Base-by-base conservation (phyloP, 148 eudicot genomes). In the Rhododendron griersonianum region DNA sequence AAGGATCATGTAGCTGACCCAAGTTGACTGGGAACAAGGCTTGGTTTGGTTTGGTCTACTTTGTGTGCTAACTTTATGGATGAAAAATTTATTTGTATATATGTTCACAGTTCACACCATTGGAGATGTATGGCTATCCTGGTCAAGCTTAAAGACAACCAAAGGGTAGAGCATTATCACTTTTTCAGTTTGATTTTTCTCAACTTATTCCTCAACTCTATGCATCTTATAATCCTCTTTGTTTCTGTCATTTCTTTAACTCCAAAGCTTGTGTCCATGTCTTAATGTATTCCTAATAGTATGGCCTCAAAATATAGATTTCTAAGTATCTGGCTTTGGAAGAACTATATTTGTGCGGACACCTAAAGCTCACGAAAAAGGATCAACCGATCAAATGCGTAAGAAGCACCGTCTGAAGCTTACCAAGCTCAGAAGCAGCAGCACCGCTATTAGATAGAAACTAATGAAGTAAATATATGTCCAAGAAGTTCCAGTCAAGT, bases 341-440 rank as follows among this genome's bases (percentile, higher is more conserved):
- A 59, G 30, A 41, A 45, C 67, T 78, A 78, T 78, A 47, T 45
- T 39, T 78, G 35, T 30, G 59, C 33, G 28, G 63, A 78, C 51
- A 78, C 21, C 47, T 85, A 10, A 16, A 41, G 75, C 84, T 80
- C 28, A 81, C 23, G 47, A 41, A 78, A 71, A 85, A 74, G 37
- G 16, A 59, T 45, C 19, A 74, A 76, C n/a, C 3, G 53, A 35
- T 75, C 45, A 57, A 35, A 81, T 37, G 11, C 0, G 25, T 39
- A 75, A 50, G 88, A 78, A 83, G 78, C 57, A 80, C 55, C 59
- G 73, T 86, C 14, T 39, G 51, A 84, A 80, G 71, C 96, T 94
- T 88, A 96, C 99, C 99, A 98, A 93, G 88, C 94, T 98, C 87
- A 98, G 91, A 78, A 98, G 96, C 73, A 95, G 91, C 88, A 98